Percentiles rank a stretch among this genome's conserved stretches.
Conservation (phyloP, 164 flowering plant species). For the Kingdonia uniflora region DNA sequence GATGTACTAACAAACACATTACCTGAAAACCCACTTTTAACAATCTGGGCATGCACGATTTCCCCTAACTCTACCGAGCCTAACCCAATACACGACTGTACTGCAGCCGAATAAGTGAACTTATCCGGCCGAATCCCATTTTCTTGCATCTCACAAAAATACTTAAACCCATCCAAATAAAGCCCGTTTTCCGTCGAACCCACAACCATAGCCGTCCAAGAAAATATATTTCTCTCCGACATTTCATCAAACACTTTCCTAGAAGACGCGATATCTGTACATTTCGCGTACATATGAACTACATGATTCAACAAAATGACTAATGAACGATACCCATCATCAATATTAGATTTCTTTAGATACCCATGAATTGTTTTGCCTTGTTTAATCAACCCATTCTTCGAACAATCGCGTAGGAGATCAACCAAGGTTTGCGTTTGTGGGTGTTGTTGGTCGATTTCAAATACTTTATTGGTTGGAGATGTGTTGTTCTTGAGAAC, state of each 20-base stretch:
- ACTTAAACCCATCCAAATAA: slow-evolving; percentile 31
- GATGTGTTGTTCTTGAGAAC: too few relatives aligned
- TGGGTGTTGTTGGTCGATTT: slow-evolving; percentile 1
- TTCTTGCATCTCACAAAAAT: slow-evolving; percentile 27
- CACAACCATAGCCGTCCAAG: slow-evolving; percentile 58
- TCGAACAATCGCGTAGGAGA: slow-evolving; percentile 26
- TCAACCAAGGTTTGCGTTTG: slow-evolving; percentile 23
- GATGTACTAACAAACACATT: slow-evolving; percentile 37
- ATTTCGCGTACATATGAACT: slow-evolving; percentile 37
- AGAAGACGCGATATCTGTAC: slow-evolving; percentile 28
- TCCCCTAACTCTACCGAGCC: slow-evolving; percentile 30
- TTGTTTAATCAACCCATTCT: slow-evolving; percentile 19
- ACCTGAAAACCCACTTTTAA: slow-evolving; percentile 24
- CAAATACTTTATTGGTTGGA: background rate
- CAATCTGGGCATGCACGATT: slow-evolving; percentile 43
- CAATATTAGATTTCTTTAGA: slow-evolving; percentile 24
- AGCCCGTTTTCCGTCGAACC: slow-evolving; percentile 35
- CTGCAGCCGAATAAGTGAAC: slow-evolving; percentile 32
- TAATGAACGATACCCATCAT: slow-evolving; percentile 14
- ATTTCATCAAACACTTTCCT: slow-evolving; percentile 33
- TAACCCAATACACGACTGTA: slow-evolving; percentile 46
- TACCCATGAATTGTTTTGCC: slow-evolving; percentile 39
- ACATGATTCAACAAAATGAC: slow-evolving; percentile 36
- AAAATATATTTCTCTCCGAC: slow-evolving; percentile 36
- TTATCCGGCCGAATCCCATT: slow-evolving; percentile 35